These are phyloP conservation scores for Diplodia seriata DNA, from an alignment of 2,329 filamentous ascomycete genomes.

Conservation along the genomic window DNA sequence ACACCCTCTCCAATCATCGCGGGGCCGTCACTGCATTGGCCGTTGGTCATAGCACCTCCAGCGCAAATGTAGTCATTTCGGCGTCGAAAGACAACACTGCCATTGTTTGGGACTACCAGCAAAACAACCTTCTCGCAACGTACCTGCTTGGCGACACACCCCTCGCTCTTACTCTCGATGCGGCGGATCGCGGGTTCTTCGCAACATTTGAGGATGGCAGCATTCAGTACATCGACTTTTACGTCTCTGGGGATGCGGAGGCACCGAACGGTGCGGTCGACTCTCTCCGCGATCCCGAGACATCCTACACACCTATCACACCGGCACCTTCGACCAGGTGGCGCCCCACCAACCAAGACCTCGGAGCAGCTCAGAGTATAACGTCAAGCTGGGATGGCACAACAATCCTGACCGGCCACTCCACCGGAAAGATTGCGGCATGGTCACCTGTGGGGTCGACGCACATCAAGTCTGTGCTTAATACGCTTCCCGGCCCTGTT, in stretches of 20 bases:
- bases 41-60: conserved; percentile 70
- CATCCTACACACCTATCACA: conserved; percentile 50
- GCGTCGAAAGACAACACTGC: conserved; percentile 86
- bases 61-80: conserved; percentile 83
- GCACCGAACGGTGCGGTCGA: conserved; percentile 47
- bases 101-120: conserved; percentile 91
- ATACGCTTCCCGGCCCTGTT: conserved; percentile 77
- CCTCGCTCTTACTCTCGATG: conserved; percentile 76
- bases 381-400: conserved; percentile 83
- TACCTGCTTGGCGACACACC: conserved; percentile 79
- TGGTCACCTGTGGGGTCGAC: conserved; percentile 70
- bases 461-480: conserved; percentile 66
- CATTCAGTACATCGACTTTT: conserved; percentile 82
- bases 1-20: conserved; percentile 79
- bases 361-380: conserved; percentile 71
- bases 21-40: conserved; percentile 71
- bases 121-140: conserved; percentile 77
- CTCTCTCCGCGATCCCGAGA: conserved; percentile 58
- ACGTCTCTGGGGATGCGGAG: conserved; percentile 49
- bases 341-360: conserved; percentile 64
- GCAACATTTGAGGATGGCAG: conserved; percentile 81
- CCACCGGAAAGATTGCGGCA: conserved; percentile 75
- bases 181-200: conserved; percentile 82
- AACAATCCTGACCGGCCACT: conserved; percentile 79
- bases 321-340: conserved; percentile 47